Base-by-base conservation (phyloP, 164 flowering plant species). In the Chimonanthus praecox region DNA sequence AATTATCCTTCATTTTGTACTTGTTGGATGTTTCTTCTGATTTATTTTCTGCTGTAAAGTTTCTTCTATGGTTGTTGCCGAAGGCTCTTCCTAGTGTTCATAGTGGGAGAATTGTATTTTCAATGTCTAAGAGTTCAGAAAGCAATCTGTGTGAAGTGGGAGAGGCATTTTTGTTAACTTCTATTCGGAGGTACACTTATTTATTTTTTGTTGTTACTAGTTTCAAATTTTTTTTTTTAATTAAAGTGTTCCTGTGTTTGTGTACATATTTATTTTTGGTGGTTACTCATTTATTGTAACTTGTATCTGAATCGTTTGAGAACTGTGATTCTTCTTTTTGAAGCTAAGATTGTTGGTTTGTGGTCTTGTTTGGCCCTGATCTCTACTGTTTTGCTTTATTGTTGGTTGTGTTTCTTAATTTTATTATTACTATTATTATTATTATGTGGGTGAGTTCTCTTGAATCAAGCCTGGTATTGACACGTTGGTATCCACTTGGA, bases 1-100 rank as follows among this genome's bases (percentile, higher is more conserved):
- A 89, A 76, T 84, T 96, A 62, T 86, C 93, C 54, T 67, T 81
- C 68, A 82, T 92, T 73, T 75, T 96, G 16, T 94, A 92, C 83
- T 75, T 94, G 78, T 77, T 94, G 85, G 99, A 96, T 85, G 80
- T 85, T 69, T 88, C 87, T 77, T 70, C 80, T 82, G 98, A 96
- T 71, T 77, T 89, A 68, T 83, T 88, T 62, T 87, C 88, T 58
- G 96, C 90, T 2, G 79, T 79, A 71, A 92, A 82, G 73, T 88
- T 96, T 82, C 85, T 94, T 8, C 81, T 94, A 21, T 92, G 98
- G 98, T 80, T 96, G 81, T 75, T 96, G 77, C 96, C 94, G n/a
- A 96, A 89, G 83, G 86, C 83, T 79, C 84, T 76, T 21, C 76
- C 79, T 77, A 75, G 85, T 33, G 71, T 86, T 6, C 89, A 85